Evolutionary conservation across 2,329 filamentous ascomycete species (phyloP), one percentile per base, ranked within the genome.

Genomic region (Alternaria brassicicola): DNA sequence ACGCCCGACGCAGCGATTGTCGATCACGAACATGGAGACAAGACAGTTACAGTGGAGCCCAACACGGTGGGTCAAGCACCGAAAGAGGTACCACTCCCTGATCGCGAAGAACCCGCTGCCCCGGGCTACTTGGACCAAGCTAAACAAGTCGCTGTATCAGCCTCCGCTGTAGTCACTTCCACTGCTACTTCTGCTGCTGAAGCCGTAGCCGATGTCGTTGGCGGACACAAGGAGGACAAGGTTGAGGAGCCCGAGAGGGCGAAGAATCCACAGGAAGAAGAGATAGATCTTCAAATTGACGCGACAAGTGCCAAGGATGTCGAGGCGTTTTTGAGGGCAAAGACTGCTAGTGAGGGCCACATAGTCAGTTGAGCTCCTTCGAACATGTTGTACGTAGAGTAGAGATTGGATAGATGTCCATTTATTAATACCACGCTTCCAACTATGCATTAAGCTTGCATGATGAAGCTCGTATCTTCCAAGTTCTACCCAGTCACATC

Each of bases 21-120:
- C 21, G 69, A 78, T 51, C 78, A 82, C 57, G 78, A 78, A 13
- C 67, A 79, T 58, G 80, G 81, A 49, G 79, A 81, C 55, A 79
- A 78, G 64, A 79, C 78, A 13, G 71, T 74, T 8, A 77, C 80
- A 6, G 81, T 83, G 75, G 81, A 83, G 61, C 79, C 81, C 13
- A 68, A 69, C 50, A 83, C 81, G 10, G 75, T 83, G 25, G 80
- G 81, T 3, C 81, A 83, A 64, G 81, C 80, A 47, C 78, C 80
- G 8, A 83, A 83, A 66, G 80, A 82, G 47, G 77, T 78, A 31
- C 73, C 78, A 0, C 66, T 79, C 33, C 67, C 68, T 3, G 68
- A 71, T 49, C 69, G 70, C 9, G 69, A 75, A 48, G 71, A 78
- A 35, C 65, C 67, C 2, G 57, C 70, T 7, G 71, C 72, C n/a